A percentile compares a stretch with the other conserved stretches of the same genome.
Conservation (phyloP, 2,329 filamentous ascomycete genomes). For the Aspergillus chevalieri region DNA sequence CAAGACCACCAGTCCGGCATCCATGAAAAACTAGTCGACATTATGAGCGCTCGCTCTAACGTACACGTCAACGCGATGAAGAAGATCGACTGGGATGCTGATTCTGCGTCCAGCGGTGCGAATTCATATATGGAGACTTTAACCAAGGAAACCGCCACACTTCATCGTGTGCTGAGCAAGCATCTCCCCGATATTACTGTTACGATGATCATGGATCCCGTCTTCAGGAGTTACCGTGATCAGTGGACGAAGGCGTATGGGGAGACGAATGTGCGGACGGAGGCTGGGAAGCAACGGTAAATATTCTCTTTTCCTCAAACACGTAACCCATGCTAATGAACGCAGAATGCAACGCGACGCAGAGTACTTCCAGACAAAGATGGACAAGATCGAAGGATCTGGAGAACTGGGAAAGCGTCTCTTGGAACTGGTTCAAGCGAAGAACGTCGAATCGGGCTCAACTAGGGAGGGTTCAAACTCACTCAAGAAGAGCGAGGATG, state of each 20-base stretch:
- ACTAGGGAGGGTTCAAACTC: background rate
- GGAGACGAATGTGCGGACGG: constrained; percentile 59
- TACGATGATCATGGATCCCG: constrained; percentile 75
- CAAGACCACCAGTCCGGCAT: constrained; percentile 89
- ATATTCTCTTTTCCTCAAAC: constrained; percentile 17
- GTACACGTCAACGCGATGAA: constrained; percentile 70
- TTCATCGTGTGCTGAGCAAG: constrained; percentile 77
- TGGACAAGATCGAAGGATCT: constrained; percentile 74
- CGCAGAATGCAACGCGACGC: constrained; percentile 69
- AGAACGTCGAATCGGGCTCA: constrained; percentile 21
- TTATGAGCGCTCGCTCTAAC: constrained; percentile 73
- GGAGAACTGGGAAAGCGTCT: constrained; percentile 67
- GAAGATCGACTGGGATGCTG: constrained; percentile 66
- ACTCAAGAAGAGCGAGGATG: background rate
- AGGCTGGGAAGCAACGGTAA: constrained; percentile 65
- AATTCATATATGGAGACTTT: constrained; percentile 81
- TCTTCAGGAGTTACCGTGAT: constrained; percentile 74
- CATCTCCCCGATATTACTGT: constrained; percentile 73
- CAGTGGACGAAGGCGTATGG: constrained; percentile 68
- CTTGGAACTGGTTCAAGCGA: constrained; percentile 43
- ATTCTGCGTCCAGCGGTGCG: constrained; percentile 40
- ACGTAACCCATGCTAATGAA: constrained; percentile 8
- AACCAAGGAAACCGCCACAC: constrained; percentile 74
- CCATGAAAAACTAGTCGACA: constrained; percentile 87
- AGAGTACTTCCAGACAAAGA: constrained; percentile 62